Percentiles rank a stretch among this genome's conserved stretches.
phyloP scores from a whole-genome alignment of 805 yeast genomes.

The Trichomonascus vanleenenianus region DNA sequence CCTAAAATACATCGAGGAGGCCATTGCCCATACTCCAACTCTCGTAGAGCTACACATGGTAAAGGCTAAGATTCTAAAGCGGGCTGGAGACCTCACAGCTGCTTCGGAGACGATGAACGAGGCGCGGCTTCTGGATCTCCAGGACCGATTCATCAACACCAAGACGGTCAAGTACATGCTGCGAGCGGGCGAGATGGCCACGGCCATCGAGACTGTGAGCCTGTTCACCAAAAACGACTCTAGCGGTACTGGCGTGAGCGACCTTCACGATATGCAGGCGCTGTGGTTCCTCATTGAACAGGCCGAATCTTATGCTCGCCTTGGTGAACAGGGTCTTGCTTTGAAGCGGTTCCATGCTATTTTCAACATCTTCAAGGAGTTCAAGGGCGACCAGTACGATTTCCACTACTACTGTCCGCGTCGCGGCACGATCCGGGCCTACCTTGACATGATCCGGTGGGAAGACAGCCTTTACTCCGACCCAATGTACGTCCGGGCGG shows the following conservation, averaged over 20 bases:
- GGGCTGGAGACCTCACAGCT: constrained; percentile 47
- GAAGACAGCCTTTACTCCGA: constrained; percentile 64
- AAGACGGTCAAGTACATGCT: constrained; percentile 77
- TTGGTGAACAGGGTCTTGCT: constrained; percentile 61
- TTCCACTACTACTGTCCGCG: constrained; percentile 91
- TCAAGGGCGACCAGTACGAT: constrained; percentile 79
- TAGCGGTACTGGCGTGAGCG: constrained; percentile 76
- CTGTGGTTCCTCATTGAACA: constrained; percentile 80
- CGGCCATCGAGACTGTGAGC: constrained; percentile 66
- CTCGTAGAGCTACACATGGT: constrained; percentile 73
- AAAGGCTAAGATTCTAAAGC: constrained; percentile 75
- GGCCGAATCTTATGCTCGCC: constrained; percentile 72
- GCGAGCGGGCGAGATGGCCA: constrained; percentile 64
- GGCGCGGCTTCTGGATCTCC: constrained; percentile 72
- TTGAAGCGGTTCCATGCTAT: constrained; percentile 70
- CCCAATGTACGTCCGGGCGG: constrained; percentile 65
- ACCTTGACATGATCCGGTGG: constrained; percentile 72
- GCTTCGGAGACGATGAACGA: constrained; percentile 63
- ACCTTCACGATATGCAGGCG: constrained; percentile 84
- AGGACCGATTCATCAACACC: constrained; percentile 86
- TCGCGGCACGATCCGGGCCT: constrained; percentile 83
- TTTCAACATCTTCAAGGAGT: constrained; percentile 59
- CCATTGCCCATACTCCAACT: constrained; percentile 71
- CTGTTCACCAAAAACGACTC: constrained; percentile 80
- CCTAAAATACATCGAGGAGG: constrained; percentile 46